Evolutionary conservation across 1,284 basidiomycete species (phyloP).

Genomic region (Cystobasidiaceae sp.): DNA sequence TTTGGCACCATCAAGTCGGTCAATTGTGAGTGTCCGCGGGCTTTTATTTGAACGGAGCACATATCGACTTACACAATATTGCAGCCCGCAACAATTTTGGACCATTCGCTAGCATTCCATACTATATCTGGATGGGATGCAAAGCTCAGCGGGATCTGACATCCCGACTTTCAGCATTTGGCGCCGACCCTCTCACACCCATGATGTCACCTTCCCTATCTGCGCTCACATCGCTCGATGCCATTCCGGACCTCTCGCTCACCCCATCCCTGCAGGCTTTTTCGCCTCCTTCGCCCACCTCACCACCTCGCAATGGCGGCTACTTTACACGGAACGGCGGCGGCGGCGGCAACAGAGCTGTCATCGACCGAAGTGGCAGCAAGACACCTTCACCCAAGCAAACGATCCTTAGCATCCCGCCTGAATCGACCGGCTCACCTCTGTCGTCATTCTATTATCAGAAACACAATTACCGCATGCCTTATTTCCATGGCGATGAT

Average conservation of each 20-base stretch:
- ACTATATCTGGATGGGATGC: conserved; percentile 71
- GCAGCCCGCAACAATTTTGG: conserved; percentile 23
- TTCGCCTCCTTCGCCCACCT: conserved; percentile 15
- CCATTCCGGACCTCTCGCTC: conserved; percentile 42
- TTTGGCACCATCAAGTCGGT: conserved; percentile 59
- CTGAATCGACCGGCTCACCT: conserved; percentile 32
- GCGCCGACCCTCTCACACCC: conserved; percentile 57
- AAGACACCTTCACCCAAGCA: conserved; percentile 14
- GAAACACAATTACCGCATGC: conserved; percentile 56
- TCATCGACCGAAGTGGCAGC: too few relatives aligned
- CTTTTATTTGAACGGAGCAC: background rate
- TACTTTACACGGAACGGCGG: background rate
- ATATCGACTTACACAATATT: background rate
- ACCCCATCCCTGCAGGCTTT: conserved; percentile 27
- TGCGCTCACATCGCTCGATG: conserved; percentile 25
- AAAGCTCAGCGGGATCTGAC: conserved; percentile 62
- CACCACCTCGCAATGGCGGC: background rate
- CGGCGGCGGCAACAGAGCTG: too few relatives aligned
- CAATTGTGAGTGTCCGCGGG: conserved; percentile 21
- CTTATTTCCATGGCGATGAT: conserved; percentile 66
- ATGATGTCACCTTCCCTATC: conserved; percentile 46
- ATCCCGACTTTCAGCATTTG: conserved; percentile 60
- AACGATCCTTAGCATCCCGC: conserved; percentile 35
- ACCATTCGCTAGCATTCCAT: conserved; percentile 53
- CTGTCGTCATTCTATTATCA: conserved; percentile 68